phyloP scores from a whole-genome alignment of 2,329 filamentous ascomycete genomes.

The Alternaria consortialis region DNA sequence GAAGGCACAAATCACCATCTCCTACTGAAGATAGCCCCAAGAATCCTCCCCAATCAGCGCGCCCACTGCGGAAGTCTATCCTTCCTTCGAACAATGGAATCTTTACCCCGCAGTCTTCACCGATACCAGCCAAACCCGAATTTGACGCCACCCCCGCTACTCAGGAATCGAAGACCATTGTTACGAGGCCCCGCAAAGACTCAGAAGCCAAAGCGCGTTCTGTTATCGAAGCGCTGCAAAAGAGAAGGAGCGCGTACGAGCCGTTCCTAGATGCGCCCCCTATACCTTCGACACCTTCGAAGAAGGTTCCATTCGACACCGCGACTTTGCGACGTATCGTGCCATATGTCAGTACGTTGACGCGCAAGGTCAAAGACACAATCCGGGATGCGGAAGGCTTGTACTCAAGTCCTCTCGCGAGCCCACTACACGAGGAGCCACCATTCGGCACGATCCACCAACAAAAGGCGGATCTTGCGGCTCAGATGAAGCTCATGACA shows the following conservation, averaged over 20 bases:
- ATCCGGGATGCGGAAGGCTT: conserved; percentile 59
- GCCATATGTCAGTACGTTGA: conserved; percentile 59
- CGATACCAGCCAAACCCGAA: conserved; percentile 36
- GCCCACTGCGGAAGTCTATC: conserved; percentile 46
- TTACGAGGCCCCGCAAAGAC: conserved; percentile 62
- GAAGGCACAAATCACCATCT: conserved; percentile 41
- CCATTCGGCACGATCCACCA: conserved; percentile 48
- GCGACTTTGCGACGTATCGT: conserved; percentile 71
- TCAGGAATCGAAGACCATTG: conserved; percentile 36
- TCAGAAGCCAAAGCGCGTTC: conserved; percentile 68
- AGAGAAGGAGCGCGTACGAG: conserved; percentile 52
- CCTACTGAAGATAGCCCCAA: conserved; percentile 40
- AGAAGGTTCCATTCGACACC: conserved; percentile 73
- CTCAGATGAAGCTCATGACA: conserved; percentile 54
- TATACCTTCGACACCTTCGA: conserved; percentile 42
- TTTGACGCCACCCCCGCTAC: conserved; percentile 36
- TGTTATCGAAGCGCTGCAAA: conserved; percentile 68
- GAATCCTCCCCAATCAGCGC: conserved; percentile 29
- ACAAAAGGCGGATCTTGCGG: conserved; percentile 44
- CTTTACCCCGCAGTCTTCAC: conserved; percentile 47
- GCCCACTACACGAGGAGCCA: conserved; percentile 48
- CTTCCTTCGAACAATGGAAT: conserved; percentile 49
- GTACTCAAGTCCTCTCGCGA: conserved; percentile 55
- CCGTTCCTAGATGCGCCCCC: conserved; percentile 35
- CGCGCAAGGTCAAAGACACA: conserved; percentile 58